Percentiles rank a stretch among this genome's conserved stretches.
Evolutionary conservation across 805 yeast species (phyloP).

Genomic region (Yarrowia sp.): DNA sequence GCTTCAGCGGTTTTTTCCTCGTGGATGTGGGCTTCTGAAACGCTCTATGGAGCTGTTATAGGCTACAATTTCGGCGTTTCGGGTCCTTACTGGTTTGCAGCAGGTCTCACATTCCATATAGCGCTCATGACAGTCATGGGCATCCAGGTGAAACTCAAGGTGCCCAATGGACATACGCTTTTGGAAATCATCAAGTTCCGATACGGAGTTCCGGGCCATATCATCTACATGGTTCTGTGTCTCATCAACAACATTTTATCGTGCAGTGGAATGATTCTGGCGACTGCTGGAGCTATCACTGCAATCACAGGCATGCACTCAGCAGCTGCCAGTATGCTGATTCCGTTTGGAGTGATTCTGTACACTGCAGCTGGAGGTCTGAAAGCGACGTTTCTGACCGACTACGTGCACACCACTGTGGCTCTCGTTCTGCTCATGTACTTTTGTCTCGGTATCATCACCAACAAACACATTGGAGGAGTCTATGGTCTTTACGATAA

Average conservation of each 20-base stretch:
- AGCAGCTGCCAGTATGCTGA: conserved; percentile 56
- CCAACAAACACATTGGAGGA: conserved; percentile 55
- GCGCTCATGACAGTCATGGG: conserved; percentile 76
- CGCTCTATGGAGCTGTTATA: conserved; percentile 53
- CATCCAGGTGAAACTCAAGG: conserved; percentile 76
- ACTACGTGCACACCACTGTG: conserved; percentile 60
- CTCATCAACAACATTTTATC: conserved; percentile 44
- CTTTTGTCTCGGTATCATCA: conserved; percentile 49
- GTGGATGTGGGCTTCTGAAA: conserved; percentile 59
- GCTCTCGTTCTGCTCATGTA: conserved; percentile 43
- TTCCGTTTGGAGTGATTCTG: conserved; percentile 58
- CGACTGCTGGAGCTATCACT: conserved; percentile 56
- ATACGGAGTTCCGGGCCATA: conserved; percentile 69
- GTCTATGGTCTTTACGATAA: conserved; percentile 56
- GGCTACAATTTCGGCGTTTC: conserved; percentile 55
- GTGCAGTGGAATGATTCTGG: conserved; percentile 53
- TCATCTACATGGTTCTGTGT: conserved; percentile 40
- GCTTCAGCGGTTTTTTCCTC: conserved; percentile 56
- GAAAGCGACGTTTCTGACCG: conserved; percentile 61
- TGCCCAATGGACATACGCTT: conserved; percentile 85
- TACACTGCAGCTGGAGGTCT: conserved; percentile 62
- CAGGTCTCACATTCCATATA: conserved; percentile 81
- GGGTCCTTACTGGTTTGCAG: conserved; percentile 75
- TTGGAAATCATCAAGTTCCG: conserved; percentile 74
- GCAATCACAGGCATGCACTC: conserved; percentile 57